Evolutionary conservation across 768 basidiomycete species (phyloP).

Genomic region (Serpula lacrymans): DNA sequence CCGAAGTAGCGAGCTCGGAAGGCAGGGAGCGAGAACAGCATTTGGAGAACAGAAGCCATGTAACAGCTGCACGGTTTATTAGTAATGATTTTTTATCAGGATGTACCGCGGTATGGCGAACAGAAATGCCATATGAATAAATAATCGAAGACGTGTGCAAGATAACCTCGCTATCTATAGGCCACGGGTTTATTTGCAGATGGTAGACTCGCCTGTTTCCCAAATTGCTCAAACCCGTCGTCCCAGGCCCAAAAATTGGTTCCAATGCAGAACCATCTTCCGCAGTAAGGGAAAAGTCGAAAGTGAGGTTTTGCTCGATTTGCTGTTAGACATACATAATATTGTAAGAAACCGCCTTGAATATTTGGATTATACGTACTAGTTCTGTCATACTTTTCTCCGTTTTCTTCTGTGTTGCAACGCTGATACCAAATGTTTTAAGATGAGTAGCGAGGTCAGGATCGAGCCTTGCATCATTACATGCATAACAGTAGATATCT

Average conservation of each 20-base stretch:
- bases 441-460: constrained; percentile 74
- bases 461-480: constrained; percentile 80
- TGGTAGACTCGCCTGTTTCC: constrained; percentile 68
- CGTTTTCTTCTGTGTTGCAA: constrained; percentile 79
- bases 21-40: constrained; percentile 72
- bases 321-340: constrained; percentile 46
- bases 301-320: constrained; percentile 94
- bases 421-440: constrained; percentile 81
- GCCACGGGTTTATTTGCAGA: too few relatives aligned
- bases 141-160: neutral
- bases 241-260: constrained; percentile 82
- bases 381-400: constrained; percentile 97
- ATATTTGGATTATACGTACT: constrained; percentile 37
- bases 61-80: constrained; percentile 65
- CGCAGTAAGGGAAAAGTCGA: constrained; percentile 87
- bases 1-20: constrained; percentile 73
- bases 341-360: neutral
- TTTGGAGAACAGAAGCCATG: constrained; percentile 92
- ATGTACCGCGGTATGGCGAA: neutral
- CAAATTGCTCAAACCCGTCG: constrained; percentile 88
- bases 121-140: neutral
- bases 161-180: neutral
- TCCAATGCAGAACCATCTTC: constrained; percentile 86
- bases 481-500: constrained; percentile 94
- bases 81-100: neutral